Conservation (phyloP, 495 filamentous ascomycete genomes). For the Thermothielavioides terrestris region DNA sequence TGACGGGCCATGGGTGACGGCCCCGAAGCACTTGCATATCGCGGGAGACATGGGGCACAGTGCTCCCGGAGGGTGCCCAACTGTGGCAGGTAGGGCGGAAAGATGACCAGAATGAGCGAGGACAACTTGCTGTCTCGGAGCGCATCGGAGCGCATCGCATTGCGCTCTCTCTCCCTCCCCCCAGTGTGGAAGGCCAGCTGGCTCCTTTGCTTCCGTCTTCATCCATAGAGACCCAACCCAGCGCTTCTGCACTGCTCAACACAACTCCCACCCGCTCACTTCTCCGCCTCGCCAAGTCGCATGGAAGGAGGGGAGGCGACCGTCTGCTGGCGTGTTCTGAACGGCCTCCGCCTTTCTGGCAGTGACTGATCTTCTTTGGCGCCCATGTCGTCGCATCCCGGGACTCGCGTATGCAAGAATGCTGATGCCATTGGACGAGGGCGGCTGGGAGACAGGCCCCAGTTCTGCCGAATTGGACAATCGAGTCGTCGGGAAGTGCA, state of each 20-base stretch:
- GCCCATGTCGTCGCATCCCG: constrained; percentile 20
- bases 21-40: constrained; percentile 12
- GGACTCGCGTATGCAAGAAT: constrained; percentile 22
- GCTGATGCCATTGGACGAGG: constrained; percentile 21
- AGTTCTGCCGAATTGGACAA: constrained; percentile 23
- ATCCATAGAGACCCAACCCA: background rate
- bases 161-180: background rate
- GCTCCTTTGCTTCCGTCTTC: no score
- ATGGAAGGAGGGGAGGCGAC: no score
- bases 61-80: background rate
- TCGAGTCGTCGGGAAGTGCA: constrained; percentile 9
- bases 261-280: background rate
- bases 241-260: no score
- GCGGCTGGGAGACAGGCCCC: constrained; percentile 14
- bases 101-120: background rate
- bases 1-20: constrained; percentile 6
- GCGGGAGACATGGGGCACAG: constrained; percentile 2
- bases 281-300: no score
- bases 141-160: no score
- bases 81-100: background rate
- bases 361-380: constrained; percentile 17
- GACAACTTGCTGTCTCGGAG: background rate
- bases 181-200: no score
- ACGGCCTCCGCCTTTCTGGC: background rate
- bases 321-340: background rate